Evolutionary conservation across 305 asterid species (phyloP), one percentile per base, ranked within the genome.

Genomic region (Vinca major): DNA sequence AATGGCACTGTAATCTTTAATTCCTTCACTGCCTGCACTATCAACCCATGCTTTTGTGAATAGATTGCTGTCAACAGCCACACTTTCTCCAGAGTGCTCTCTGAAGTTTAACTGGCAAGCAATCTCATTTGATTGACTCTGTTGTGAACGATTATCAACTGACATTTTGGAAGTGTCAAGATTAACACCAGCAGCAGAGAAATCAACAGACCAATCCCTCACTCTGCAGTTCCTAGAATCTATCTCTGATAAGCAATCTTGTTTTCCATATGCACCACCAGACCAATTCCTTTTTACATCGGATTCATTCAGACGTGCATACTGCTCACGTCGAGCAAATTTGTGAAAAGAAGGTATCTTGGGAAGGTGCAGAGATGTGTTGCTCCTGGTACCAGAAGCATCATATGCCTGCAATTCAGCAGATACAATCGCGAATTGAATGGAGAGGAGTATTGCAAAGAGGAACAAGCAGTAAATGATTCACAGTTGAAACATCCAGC

Each of bases 211-310:
- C 99, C 99, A 94, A 76, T 94, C 96, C 84, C 96, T 85, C 65
- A 94, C 99, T 76, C 95, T 84, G 82, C 99, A 91, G 83, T 91
- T 94, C 83, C 99, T 85, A 48, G 99, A 94, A 80, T 94, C 97
- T 69, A 89, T 94, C 80, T 94, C 97, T 39, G 99, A 90, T 69
- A 86, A 77, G 78, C 96, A 89, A 80, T 93, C 99, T 74, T 86
- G 97, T 76, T 70, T 87, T 71, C 91, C 92, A 68, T 75, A 68
- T 54, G 81, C 91, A 73, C 94, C 91, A 78, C 85, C 92, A 70
- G 89, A 73, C 92, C 92, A 87, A 79, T 89, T 87, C 87, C 81
- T 87, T 81, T 92, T 82, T 62, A 78, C 61, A 48, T 83, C 91
- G 74, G 88, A 57, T 75, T 87, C 95, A 68, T 93, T 97, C 88